Conservation (phyloP, 371 early-diverging fungal genomes). For the Massospora cicadina region DNA sequence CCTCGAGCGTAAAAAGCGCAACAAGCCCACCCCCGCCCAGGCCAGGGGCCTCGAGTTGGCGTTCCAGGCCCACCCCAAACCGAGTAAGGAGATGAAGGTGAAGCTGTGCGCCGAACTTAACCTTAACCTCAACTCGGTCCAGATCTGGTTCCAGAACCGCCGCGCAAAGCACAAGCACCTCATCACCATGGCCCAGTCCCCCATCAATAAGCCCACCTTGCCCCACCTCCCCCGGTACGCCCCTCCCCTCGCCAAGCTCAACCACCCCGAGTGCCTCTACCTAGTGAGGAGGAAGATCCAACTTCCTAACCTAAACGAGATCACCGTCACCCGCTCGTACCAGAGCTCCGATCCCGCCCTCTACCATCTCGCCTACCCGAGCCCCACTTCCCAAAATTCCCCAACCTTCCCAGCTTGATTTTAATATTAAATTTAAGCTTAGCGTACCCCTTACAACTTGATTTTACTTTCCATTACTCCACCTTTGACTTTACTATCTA, state of each 20-base stretch:
- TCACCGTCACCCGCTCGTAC: neutral
- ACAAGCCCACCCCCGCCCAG: neutral
- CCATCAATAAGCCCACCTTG: too few species aligned
- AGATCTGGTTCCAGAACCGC: conserved; percentile 99
- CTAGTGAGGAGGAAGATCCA: neutral
- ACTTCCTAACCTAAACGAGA: neutral
- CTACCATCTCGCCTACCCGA: neutral
- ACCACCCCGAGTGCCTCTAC: neutral
- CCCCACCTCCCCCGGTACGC: neutral
- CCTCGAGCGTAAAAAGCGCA: neutral
- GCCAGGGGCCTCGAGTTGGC: neutral
- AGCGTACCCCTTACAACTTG: too few species aligned
- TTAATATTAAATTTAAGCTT: too few species aligned
- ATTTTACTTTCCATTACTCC: too few species aligned
- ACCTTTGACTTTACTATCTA: too few species aligned
- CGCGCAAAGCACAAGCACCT: conserved; percentile 73
- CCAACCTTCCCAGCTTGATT: neutral
- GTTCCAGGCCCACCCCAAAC: neutral
- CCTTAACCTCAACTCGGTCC: conserved; percentile 37
- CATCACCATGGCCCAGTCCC: too few species aligned
- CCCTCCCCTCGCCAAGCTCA: neutral
- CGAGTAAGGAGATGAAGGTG: neutral
- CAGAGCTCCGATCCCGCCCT: neutral
- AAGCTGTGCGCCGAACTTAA: neutral
- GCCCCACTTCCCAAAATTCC: neutral